Evolutionary conservation across 2,329 filamentous ascomycete genomes (phyloP), one percentile per base, ranked within the genome.

Genomic region (Laburnicola sp.): DNA sequence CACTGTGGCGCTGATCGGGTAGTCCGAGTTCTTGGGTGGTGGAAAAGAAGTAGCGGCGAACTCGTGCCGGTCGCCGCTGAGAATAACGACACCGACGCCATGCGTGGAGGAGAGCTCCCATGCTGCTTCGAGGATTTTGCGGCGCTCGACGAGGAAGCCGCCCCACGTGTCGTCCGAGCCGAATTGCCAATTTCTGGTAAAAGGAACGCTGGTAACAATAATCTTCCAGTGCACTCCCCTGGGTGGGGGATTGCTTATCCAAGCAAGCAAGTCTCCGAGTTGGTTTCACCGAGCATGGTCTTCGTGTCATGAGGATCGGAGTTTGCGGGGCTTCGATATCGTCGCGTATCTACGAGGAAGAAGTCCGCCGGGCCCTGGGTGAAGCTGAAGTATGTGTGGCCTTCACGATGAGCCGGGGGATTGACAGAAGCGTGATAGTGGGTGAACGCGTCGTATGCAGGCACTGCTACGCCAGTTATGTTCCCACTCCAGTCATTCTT

Each of bases 101-200:
- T 84, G 82, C 1, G 75, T 73, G 9, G 83, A 77, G n/a, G 89
- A 86, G 0, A 88, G 86, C 54, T 89, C 86, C 91, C 94, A 97
- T 83, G 97, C 97, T 2, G 90, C 89, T 70, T 96, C 88, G 10
- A 99, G 85, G 25, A 97, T 82, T 48, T 78, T 80, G 47, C 81
- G 83, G 11, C 94, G 86, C 76, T 99, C 94, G 42, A 80, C 76
- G 2, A 97, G 79, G 72, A 96, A 97, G 0, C 93, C 93, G 40
- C 90, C 91, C 94, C 94, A 99, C 0, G 94, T 97, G 68, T 99
- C 94, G 54, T 86, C 80, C 2, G 85, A 85, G 58, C 94, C 93
- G 58, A 96, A 84, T 23, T 85, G 87, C 93, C 94, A 99, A 73
- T 99, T 99, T 76, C 96, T 96, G 5, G 94, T 97, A 70, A 99